Evolutionary conservation across 176 grass and related monocot genomes (phyloP).

Genomic region (Oryza glumipatula): DNA sequence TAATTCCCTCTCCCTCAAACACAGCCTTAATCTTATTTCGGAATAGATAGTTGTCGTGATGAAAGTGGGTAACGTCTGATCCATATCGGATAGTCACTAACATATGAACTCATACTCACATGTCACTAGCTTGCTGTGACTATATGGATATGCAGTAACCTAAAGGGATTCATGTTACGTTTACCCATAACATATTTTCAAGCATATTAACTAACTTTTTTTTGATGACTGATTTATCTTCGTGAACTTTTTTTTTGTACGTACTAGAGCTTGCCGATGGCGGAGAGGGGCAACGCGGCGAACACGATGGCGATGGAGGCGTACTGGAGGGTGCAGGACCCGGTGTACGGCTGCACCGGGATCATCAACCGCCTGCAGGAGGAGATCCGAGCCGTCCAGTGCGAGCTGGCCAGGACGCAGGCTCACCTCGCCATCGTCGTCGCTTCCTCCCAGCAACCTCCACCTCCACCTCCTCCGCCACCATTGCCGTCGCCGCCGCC

Average conservation of each 20-base stretch:
- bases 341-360: slow-evolving; percentile 69
- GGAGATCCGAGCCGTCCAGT: slow-evolving; percentile 53
- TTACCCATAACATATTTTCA: too few species aligned
- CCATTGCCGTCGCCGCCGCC: too few species aligned
- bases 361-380: slow-evolving; percentile 55
- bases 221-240: not conserved
- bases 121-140: too few species aligned
- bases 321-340: slow-evolving; percentile 64
- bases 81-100: too few species aligned
- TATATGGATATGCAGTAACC: too few species aligned
- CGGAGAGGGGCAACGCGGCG: slow-evolving; percentile 51
- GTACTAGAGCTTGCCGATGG: slow-evolving; percentile 44
- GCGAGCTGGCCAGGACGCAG: slow-evolving; percentile 49
- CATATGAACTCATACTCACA: too few species aligned
- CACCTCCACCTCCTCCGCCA: not conserved
- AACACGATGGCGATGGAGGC: slow-evolving; percentile 65
- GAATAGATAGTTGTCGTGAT: not conserved
- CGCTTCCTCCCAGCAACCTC: not conserved
- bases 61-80: not conserved
- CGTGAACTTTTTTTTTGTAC: not conserved
- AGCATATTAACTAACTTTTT: too few species aligned
- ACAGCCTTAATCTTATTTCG: not conserved
- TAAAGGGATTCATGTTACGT: too few species aligned
- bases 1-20: too few species aligned
- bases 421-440: slow-evolving; percentile 53